Evolutionary conservation across 345 rosid species (phyloP).

Genomic region (Bruguiera gymnorhiza): DNA sequence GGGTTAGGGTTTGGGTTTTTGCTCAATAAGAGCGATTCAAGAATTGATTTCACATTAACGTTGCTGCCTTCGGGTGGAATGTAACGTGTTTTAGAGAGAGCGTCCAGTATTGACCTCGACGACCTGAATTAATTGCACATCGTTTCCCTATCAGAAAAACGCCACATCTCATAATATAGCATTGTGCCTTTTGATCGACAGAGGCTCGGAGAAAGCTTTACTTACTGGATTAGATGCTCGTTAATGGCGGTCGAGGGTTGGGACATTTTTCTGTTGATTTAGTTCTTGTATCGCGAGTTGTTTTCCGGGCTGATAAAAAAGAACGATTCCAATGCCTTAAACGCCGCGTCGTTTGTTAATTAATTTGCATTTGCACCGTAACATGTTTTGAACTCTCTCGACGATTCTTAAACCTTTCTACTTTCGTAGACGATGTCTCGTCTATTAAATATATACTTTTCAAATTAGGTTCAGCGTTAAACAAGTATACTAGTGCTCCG

Average conservation of each 20-base stretch:
- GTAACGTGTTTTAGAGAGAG: slow-evolving; percentile 40
- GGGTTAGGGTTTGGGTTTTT: slow-evolving; percentile 9
- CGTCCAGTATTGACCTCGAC: slow-evolving; percentile 35
- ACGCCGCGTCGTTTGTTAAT: no score
- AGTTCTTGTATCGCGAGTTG: no score
- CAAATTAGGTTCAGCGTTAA: no score
- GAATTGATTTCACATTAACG: slow-evolving; percentile 39
- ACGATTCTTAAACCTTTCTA: no score
- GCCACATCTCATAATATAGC: neutral
- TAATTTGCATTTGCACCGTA: no score
- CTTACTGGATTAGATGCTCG: neutral
- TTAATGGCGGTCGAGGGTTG: neutral
- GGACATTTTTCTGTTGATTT: neutral
- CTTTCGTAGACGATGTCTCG: no score
- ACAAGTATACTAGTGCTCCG: no score
- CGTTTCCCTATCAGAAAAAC: neutral
- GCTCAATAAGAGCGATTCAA: slow-evolving; percentile 50
- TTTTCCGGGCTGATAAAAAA: no score
- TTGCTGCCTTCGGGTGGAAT: slow-evolving; percentile 43
- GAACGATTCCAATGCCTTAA: no score
- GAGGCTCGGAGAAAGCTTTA: neutral
- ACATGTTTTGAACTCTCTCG: no score
- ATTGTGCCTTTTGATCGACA: neutral
- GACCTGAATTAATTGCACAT: slow-evolving; percentile 35
- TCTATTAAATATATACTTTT: no score